Evolutionary conservation across 2,329 filamentous ascomycete species (phyloP).

Genomic region (Domatiomyces catenatus): DNA sequence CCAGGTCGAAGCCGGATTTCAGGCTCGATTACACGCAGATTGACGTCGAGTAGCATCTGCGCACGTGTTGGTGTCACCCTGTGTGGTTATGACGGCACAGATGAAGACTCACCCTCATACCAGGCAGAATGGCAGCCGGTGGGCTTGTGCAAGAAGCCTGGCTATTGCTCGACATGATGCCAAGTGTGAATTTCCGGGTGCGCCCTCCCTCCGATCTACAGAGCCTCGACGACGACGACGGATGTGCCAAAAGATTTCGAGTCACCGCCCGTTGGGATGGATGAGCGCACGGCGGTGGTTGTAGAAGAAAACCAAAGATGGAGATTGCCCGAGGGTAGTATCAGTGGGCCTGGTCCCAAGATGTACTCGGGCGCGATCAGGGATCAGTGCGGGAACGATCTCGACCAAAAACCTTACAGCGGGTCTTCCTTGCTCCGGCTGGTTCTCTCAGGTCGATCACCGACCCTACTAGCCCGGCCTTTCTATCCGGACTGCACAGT

Average conservation of each 20-base stretch:
- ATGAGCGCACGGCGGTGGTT: constrained; percentile 1
- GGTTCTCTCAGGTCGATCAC: constrained; percentile 6
- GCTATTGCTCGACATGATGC: constrained; percentile 29
- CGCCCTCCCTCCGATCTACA: constrained; percentile 29
- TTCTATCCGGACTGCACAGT: constrained; percentile 37
- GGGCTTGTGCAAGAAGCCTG: constrained; percentile 49
- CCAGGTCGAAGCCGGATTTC: constrained; percentile 33
- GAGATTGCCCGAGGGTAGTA: constrained; percentile 50
- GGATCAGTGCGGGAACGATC: constrained; percentile 39
- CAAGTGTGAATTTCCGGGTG: constrained; percentile 40
- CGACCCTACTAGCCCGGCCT: constrained; percentile 21
- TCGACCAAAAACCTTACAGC: constrained; percentile 43
- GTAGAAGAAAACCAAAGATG: constrained; percentile 18
- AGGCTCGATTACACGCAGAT: constrained; percentile 13
- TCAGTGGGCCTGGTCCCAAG: constrained; percentile 41
- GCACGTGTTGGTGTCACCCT: constrained; percentile 39
- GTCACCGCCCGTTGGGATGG: constrained; percentile 45
- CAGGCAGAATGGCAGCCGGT: constrained; percentile 47
- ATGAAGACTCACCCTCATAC: constrained; percentile 46
- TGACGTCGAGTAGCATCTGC: constrained; percentile 40
- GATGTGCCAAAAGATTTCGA: constrained; percentile 41
- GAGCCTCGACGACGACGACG: constrained; percentile 41
- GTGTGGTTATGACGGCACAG: constrained; percentile 18
- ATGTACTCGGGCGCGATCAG: constrained; percentile 27
- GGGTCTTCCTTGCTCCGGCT: constrained; percentile 45